Percentiles rank a stretch among this genome's conserved stretches.
Conservation (phyloP, 139 green algal genomes). For the Zygnema circumcarinatum region DNA sequence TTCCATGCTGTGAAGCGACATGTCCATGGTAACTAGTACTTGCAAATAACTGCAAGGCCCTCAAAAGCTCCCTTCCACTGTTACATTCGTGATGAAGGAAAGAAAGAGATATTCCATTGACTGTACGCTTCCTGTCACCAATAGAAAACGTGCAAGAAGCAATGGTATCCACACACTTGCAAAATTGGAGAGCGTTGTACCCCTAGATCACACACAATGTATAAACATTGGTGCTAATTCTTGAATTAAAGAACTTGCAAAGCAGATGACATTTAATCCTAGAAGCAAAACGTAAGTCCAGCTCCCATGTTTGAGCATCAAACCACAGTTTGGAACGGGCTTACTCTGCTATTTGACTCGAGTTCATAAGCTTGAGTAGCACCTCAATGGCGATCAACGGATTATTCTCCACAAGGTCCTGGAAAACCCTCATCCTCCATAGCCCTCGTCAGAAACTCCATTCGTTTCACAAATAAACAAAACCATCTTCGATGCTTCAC, state of each 20-base stretch:
- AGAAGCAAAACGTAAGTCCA: constrained; percentile 2
- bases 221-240: too few species aligned
- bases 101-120: neutral
- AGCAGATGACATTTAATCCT: too few species aligned
- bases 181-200: too few species aligned
- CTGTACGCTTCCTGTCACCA: too few species aligned
- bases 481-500: neutral
- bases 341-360: constrained; percentile 60
- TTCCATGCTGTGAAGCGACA: constrained; percentile 87
- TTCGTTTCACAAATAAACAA: neutral
- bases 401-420: constrained; percentile 79
- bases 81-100: neutral
- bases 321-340: too few species aligned
- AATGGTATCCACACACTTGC: too few species aligned
- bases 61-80: neutral
- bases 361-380: constrained; percentile 64
- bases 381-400: constrained; percentile 73
- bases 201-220: too few species aligned
- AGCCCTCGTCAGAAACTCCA: constrained; percentile 45
- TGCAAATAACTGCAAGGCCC: constrained; percentile 49
- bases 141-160: too few species aligned
- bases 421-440: constrained; percentile 31
- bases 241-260: too few species aligned
- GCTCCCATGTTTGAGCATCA: neutral
- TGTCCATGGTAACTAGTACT: constrained; percentile 72